Evolutionary conservation across 1,284 basidiomycete species (phyloP).

Genomic region (Marasmius fiardii): DNA sequence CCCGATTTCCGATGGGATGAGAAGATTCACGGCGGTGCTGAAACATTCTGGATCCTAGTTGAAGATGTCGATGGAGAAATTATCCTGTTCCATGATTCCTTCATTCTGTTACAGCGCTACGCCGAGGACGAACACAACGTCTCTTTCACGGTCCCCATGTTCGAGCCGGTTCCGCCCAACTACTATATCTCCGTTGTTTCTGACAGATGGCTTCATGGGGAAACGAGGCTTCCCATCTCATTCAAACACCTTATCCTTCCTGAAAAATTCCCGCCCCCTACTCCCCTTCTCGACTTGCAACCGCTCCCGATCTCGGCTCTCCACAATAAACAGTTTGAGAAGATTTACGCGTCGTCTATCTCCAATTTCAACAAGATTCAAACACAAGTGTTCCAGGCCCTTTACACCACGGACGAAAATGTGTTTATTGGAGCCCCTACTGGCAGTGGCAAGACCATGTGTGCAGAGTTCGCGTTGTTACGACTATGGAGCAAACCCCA

Average conservation of each 20-base stretch:
- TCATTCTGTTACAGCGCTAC: conserved; percentile 89
- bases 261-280: conserved; percentile 94
- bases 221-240: conserved; percentile 92
- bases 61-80: conserved; percentile 98
- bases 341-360: conserved; percentile 77
- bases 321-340: conserved; percentile 89
- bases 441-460: conserved; percentile 96
- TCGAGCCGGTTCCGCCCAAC: conserved; percentile 95
- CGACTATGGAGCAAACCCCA: conserved; percentile 89
- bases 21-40: conserved; percentile 84
- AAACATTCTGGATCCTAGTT: conserved; percentile 91
- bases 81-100: conserved; percentile 92
- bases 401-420: conserved; percentile 96
- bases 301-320: conserved; percentile 86
- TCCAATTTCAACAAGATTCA: conserved; percentile 97
- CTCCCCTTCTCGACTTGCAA: conserved; percentile 92
- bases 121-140: conserved; percentile 93
- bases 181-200: conserved; percentile 96
- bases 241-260: conserved; percentile 98
- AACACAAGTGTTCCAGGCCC: conserved; percentile 97
- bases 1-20: conserved; percentile 99
- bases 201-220: conserved; percentile 94
- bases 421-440: conserved; percentile 96
- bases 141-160: conserved; percentile 94
- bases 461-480: conserved; percentile 93